phyloP scores from a whole-genome alignment of 2,329 filamentous ascomycete species.

The Claviceps sp. region DNA sequence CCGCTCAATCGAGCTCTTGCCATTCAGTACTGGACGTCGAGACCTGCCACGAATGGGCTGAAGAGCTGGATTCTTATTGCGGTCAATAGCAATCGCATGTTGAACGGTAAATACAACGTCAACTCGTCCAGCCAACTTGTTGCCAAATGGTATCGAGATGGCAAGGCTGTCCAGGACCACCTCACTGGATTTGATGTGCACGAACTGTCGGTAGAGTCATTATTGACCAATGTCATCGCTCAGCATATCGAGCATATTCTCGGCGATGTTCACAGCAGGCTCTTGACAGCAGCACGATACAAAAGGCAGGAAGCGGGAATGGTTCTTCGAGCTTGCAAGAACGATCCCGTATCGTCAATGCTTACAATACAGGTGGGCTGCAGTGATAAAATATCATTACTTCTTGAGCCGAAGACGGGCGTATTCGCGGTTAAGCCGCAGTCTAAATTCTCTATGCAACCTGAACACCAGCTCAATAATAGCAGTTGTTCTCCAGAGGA shows the following conservation, averaged over 20 bases:
- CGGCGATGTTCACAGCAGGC: slow-evolving; percentile 46
- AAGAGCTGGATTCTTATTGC: slow-evolving; percentile 92
- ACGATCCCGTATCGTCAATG: slow-evolving; percentile 52
- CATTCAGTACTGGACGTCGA: slow-evolving; percentile 79
- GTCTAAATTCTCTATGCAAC: slow-evolving; percentile 38
- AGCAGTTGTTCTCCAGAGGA: slow-evolving; percentile 43
- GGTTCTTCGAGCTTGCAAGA: slow-evolving; percentile 40
- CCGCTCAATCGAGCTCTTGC: slow-evolving; percentile 68
- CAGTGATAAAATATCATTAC: slow-evolving; percentile 45
- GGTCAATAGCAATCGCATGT: slow-evolving; percentile 51
- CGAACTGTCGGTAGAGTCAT: slow-evolving; percentile 56
- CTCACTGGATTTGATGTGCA: slow-evolving; percentile 54
- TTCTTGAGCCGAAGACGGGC: slow-evolving; percentile 70
- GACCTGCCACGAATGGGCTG: slow-evolving; percentile 34
- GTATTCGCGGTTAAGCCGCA: slow-evolving; percentile 56
- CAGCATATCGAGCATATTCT: slow-evolving; percentile 63
- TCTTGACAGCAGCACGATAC: slow-evolving; percentile 49
- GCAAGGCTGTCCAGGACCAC: slow-evolving; percentile 57
- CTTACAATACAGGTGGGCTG: slow-evolving; percentile 58
- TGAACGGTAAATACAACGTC: slow-evolving; percentile 23
- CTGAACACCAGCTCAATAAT: slow-evolving; percentile 53
- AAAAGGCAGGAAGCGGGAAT: slow-evolving; percentile 44
- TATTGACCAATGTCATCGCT: slow-evolving; percentile 63
- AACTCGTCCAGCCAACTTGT: slow-evolving; percentile 41
- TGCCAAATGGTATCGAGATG: slow-evolving; percentile 74